Evolutionary conservation across 768 basidiomycete species (phyloP), one percentile per base, ranked within the genome.

Genomic region (Amanita muscaria): DNA sequence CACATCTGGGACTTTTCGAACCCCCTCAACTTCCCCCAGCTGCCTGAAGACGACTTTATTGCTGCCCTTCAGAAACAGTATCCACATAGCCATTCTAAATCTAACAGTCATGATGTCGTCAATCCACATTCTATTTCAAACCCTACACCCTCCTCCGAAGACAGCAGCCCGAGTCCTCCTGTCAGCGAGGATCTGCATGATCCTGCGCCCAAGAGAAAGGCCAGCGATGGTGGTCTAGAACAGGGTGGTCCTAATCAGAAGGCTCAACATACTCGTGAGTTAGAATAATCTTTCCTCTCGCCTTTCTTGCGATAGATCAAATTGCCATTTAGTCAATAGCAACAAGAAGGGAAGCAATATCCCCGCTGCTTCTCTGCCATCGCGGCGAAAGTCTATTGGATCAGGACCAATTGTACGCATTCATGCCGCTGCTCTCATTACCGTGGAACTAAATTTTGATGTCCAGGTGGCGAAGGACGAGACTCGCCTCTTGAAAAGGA

Each of bases 161-260:
- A 85, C 53, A 85, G 80, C 61, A 84, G 81, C 49, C 85, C 87
- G 27, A 88, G 85, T 52, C 84, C 88, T 2, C 74, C 80, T 11
- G 58, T 58, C 40, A 57, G 55, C 19, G 65, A 70, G 31, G 68
- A 72, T 23, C 57, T 63, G 15, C 63, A 66, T 5, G 79, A 79
- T 37, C 59, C 70, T 5, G 64, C 65, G 4, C 64, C 84, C 45
- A 90, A 90, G 62, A 76, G 88, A 56, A 90, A 90, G 66, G 88
- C 85, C 2, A 80, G 77, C 52, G 69, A 73, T 46, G 78, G 78
- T 35, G 72, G 74, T 53, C 61, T 80, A 46, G 73, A 73, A 2
- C 77, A 80, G 30, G 81, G 76, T 10, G 82, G 77, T 10, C 84
- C 83, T 7, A 78, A 67, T 34, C 69, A 72, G 49, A 89, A 89